Evolutionary conservation across 345 rosid species (phyloP), one percentile per base, ranked within the genome.

Genomic region (Geranium rotundifolium): DNA sequence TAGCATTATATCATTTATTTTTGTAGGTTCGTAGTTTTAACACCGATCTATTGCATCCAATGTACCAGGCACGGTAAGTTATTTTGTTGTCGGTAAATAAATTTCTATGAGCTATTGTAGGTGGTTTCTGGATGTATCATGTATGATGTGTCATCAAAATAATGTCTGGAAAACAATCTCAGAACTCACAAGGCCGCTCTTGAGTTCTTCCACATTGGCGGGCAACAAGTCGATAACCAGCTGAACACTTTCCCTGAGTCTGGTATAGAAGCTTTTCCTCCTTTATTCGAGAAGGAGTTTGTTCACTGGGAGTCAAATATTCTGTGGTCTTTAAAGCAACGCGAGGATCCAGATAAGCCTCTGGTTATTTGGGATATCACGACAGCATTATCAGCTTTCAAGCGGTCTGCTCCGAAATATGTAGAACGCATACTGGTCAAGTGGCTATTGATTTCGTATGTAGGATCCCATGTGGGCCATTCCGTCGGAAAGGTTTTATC

Each of bases 171-270:
- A n/a, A 17, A 57, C 58, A 37, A 19, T 7, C 5, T 54, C 79
- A 93, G 96, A 81, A 77, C 84, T 61, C 89, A 80, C 73, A 93
- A 84, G 82, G 95, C 97, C 73, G 86, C 85, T 31, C 83, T 90
- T 62, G 97, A 88, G 65, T 85, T 87, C 69, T 73, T 86, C 71
- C 90, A 97, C 97, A 90, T 84, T 63, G 99, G 95, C 71, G 96
- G 91, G 62, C 99, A 86, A 68, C 62, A 73, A 54, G 59, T 68
- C 60, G 76, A 81, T 46, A 56, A 63, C 69, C 71, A 68, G 20
- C 70, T 75, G 1, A 69, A 74, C 10, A 69, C 70, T 72, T 69
- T 69, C 34, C 55, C 65, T 1, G 73, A 79, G 63, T 76, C 65
- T 10, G 59, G 73, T 34, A 61, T 72, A 19, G 78, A 75, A 71